Conservation (phyloP, 345 rosid species). For the Cardamine occulta region DNA sequence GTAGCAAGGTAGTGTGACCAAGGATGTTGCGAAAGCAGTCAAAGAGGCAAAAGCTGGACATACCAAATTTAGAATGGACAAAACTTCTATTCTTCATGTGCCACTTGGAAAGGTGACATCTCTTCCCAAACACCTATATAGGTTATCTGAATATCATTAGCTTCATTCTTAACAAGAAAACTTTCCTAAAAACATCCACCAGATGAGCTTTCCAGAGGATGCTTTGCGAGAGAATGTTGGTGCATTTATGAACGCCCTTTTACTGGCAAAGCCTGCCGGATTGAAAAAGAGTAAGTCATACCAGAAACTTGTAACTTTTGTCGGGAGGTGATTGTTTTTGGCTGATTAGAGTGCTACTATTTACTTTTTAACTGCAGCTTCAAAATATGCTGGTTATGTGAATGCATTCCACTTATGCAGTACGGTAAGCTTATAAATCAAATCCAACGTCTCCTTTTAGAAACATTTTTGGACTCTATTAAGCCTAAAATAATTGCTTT, state of each 20-base stretch:
- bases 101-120: slow-evolving; percentile 85
- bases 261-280: slow-evolving; percentile 93
- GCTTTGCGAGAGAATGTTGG: slow-evolving; percentile 79
- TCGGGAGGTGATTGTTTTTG: not conserved
- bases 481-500: not conserved
- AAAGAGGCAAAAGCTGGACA: slow-evolving; percentile 79
- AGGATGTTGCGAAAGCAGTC: slow-evolving; percentile 73
- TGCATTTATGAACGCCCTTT: slow-evolving; percentile 90
- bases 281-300: slow-evolving; percentile 74
- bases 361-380: slow-evolving; percentile 53
- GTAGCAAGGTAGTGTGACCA: slow-evolving; percentile 90
- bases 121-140: slow-evolving; percentile 7
- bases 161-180: slow-evolving; percentile 18
- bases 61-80: slow-evolving; percentile 87
- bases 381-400: slow-evolving; percentile 94
- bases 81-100: slow-evolving; percentile 83
- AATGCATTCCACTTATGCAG: slow-evolving; percentile 75
- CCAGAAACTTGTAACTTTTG: not conserved
- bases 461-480: not conserved
- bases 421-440: slow-evolving; percentile 60
- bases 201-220: slow-evolving; percentile 79
- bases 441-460: slow-evolving; percentile 5
- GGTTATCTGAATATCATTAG: slow-evolving; percentile 11
- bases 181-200: slow-evolving; percentile 17
- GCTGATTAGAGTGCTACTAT: slow-evolving; percentile 16